Conservation (phyloP, 441 rosid species). For the Populus hybrid region DNA sequence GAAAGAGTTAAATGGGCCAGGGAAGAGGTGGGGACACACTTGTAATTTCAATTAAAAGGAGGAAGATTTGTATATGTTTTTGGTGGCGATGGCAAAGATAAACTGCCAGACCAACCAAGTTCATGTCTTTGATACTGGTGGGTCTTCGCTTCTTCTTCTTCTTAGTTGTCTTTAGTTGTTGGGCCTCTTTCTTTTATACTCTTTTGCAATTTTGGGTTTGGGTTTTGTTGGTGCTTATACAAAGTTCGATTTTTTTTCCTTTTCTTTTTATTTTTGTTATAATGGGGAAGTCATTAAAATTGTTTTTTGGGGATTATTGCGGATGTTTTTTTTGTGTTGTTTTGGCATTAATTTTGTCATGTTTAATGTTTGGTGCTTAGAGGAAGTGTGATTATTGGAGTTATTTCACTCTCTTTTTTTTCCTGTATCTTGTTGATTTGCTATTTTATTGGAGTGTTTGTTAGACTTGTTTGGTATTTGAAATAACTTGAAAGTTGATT, state of each 20-base stretch:
- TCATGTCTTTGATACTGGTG: slow-evolving; percentile 92
- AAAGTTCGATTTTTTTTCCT: not conserved
- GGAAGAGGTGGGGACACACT: slow-evolving; percentile 98
- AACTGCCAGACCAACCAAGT: slow-evolving; percentile 97
- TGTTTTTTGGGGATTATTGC: slow-evolving; percentile 22
- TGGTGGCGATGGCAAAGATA: slow-evolving; percentile 92
- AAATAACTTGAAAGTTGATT: not conserved
- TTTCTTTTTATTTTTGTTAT: not conserved
- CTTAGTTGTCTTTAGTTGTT: not conserved
- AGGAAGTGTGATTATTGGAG: not conserved
- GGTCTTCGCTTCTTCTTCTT: slow-evolving; percentile 21
- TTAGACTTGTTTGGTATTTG: not conserved
- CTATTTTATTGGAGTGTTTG: not conserved
- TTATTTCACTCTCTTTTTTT: not conserved
- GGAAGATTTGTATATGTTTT: slow-evolving; percentile 84
- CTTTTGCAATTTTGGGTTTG: slow-evolving; percentile 8
- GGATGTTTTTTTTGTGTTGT: slow-evolving; percentile 15
- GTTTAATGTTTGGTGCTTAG: not conserved
- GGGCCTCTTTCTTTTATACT: not conserved
- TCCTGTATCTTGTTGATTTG: not conserved
- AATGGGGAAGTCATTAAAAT: not conserved
- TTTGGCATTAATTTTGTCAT: slow-evolving; percentile 9
- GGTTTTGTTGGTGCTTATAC: slow-evolving; percentile 17
- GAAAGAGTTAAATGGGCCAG: slow-evolving; percentile 63
- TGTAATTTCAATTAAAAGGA: slow-evolving; percentile 81